These are phyloP conservation scores for Chrysanthemum lavandulifolium DNA, from an alignment of 129 eudicot genomes.

Conservation along the genomic window DNA sequence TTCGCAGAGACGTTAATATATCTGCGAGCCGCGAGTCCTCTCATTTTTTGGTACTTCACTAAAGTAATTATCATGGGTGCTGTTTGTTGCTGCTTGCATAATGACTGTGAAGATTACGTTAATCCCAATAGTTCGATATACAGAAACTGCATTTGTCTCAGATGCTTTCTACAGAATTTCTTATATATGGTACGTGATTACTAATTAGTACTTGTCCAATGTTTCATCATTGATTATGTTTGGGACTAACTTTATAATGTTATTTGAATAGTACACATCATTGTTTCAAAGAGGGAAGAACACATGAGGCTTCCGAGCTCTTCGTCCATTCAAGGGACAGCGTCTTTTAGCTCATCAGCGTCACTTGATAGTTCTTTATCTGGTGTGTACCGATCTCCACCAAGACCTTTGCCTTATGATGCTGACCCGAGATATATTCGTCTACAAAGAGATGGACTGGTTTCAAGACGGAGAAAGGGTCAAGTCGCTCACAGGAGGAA, in stretches of 20 bases:
- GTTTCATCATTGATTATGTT: neutral
- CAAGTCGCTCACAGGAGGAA: constrained; percentile 88
- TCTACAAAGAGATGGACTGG: constrained; percentile 78
- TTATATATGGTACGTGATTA: constrained; percentile 59
- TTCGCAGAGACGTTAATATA: constrained; percentile 43
- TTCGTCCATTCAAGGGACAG: constrained; percentile 73
- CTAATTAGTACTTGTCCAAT: constrained; percentile 1
- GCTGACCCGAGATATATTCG: constrained; percentile 80
- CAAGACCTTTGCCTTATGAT: constrained; percentile 97
- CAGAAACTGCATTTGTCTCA: constrained; percentile 72
- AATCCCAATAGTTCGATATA: constrained; percentile 62
- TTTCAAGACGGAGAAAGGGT: constrained; percentile 91
- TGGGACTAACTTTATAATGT: too few relatives aligned
- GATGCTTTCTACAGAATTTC: constrained; percentile 75
- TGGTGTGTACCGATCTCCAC: constrained; percentile 83
- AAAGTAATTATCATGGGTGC: constrained; percentile 61
- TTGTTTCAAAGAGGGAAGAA: constrained; percentile 85
- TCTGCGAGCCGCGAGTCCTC: constrained; percentile 72
- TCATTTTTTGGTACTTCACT: constrained; percentile 27
- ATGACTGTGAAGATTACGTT: constrained; percentile 73
- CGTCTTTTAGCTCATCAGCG: constrained; percentile 61
- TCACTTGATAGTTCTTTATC: constrained; percentile 77
- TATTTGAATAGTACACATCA: constrained; percentile 69
- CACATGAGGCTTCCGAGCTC: constrained; percentile 60
- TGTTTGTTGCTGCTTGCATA: constrained; percentile 82